Base-by-base conservation (phyloP, 768 basidiomycete species). In the Daedalea quercina region DNA sequence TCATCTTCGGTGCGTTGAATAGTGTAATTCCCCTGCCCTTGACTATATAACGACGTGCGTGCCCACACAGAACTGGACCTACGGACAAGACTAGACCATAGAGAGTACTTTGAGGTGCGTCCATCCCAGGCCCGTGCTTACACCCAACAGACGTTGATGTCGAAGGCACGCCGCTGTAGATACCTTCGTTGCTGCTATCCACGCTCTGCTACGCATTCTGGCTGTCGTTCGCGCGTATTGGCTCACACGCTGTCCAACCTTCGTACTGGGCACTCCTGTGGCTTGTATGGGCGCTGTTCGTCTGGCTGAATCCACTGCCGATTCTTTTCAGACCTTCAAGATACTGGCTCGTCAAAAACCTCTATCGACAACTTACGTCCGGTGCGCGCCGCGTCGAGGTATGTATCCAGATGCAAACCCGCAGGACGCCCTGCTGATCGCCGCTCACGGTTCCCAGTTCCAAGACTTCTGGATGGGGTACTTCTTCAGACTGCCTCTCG, bases 401-500 rank as follows among this genome's bases (percentile, higher is more conserved):
- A 57, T 51, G 76, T 61, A 53, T 34, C 11, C n/a, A n/a, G n/a
- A n/a, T n/a, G n/a, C n/a, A n/a, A n/a, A n/a, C n/a, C n/a, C n/a
- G n/a, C n/a, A n/a, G n/a, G n/a, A n/a, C n/a, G n/a, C n/a, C n/a
- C n/a, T n/a, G n/a, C n/a, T n/a, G n/a, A n/a, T n/a, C 55, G 34
- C 51, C 15, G 45, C 34, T 2, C n/a, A n/a, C n/a, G n/a, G 1
- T 24, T 46, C 42, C 44, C 52, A 88, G 84, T 93, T 93, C 65
- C 69, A 84, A 15, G 90, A 91, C 73, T 90, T 92, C 80, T 93
- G 90, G 90, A 75, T 92, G 65, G 90, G 88, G 87, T 88, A 66
- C 51, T 78, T 63, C 22, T 12, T 33, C 37, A 9, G 15, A 40
- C 28, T 47, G 13, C 34, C 35, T 9, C 4, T 26, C 7, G 3